Percentiles rank a stretch among this genome's conserved stretches.
phyloP scores from a whole-genome alignment of 2,329 filamentous ascomycete genomes.

The Dothiorella sarmentorum region DNA sequence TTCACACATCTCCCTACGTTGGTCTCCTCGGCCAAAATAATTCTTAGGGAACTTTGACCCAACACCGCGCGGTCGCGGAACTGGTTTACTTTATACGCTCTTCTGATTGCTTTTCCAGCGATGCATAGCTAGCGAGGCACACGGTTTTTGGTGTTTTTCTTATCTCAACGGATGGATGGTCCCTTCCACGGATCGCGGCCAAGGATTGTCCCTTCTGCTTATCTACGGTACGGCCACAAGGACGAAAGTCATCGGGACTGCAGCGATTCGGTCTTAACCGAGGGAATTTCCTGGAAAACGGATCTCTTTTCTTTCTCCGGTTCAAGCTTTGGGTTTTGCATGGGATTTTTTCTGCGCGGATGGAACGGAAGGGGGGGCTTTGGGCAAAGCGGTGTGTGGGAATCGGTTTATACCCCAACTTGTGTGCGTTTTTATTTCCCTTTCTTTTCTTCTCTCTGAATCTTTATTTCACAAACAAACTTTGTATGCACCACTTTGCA shows the following conservation, averaged over 20 bases:
- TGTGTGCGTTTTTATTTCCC: no score
- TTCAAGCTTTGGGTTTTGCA: no score
- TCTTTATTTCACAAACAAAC: not conserved
- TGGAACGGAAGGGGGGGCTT: not conserved
- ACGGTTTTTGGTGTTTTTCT: slow-evolving; percentile 7
- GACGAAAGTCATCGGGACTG: not conserved
- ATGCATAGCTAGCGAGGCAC: slow-evolving; percentile 12
- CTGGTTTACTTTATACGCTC: not conserved
- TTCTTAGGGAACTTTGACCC: not conserved
- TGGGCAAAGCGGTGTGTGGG: not conserved
- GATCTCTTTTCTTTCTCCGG: not conserved
- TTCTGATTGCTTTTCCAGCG: not conserved
- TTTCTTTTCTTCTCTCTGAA: no score
- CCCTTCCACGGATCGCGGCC: not conserved
- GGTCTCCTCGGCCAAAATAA: not conserved
- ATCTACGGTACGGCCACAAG: not conserved
- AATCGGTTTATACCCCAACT: slow-evolving; percentile 14
- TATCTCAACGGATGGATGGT: not conserved
- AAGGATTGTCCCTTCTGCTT: no score
- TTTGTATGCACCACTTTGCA: not conserved
- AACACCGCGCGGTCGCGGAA: not conserved
- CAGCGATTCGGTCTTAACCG: not conserved
- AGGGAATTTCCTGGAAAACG: not conserved
- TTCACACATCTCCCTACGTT: not conserved
- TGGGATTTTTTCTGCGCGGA: not conserved